A percentile compares a stretch with the other conserved stretches of the same genome.
phyloP scores from a whole-genome alignment of 495 filamentous ascomycete species.

The Podospora comata region DNA sequence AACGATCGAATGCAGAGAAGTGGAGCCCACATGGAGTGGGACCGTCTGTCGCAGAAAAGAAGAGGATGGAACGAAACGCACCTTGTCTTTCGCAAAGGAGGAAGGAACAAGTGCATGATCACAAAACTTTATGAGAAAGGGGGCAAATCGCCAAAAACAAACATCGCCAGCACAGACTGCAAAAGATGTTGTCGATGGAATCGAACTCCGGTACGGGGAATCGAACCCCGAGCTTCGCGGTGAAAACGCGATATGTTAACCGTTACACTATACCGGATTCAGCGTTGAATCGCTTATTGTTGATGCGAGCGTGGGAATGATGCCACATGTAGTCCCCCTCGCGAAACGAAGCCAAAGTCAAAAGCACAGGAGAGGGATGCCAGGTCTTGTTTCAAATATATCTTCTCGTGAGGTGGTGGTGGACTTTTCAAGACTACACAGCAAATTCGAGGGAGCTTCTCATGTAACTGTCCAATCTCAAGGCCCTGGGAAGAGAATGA shows the following conservation, averaged over 20 bases:
- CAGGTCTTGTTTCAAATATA: no score
- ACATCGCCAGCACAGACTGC: no score
- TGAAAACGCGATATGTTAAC: constrained; percentile 51
- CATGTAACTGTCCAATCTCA: no score
- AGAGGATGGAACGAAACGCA: background rate
- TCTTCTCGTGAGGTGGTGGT: no score
- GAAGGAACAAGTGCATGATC: background rate
- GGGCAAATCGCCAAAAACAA: no score
- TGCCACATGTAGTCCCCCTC: background rate
- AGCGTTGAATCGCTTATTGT: background rate
- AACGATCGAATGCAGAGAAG: background rate
- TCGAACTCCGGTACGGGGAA: constrained; percentile 47
- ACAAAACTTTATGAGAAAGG: no score
- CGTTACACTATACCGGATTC: constrained; percentile 48
- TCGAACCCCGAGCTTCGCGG: constrained; percentile 52
- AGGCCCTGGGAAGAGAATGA: no score
- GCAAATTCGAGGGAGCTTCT: no score
- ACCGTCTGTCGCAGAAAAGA: background rate
- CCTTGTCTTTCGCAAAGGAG: background rate
- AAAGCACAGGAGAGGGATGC: background rate
- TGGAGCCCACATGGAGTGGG: background rate
- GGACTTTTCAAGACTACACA: no score
- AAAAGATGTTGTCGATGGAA: background rate
- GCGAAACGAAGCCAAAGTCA: background rate
- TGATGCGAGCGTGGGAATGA: background rate